Evolutionary conservation across 352 stramenopile genomes (phyloP).

Genomic region (Phytophthora idaei): DNA sequence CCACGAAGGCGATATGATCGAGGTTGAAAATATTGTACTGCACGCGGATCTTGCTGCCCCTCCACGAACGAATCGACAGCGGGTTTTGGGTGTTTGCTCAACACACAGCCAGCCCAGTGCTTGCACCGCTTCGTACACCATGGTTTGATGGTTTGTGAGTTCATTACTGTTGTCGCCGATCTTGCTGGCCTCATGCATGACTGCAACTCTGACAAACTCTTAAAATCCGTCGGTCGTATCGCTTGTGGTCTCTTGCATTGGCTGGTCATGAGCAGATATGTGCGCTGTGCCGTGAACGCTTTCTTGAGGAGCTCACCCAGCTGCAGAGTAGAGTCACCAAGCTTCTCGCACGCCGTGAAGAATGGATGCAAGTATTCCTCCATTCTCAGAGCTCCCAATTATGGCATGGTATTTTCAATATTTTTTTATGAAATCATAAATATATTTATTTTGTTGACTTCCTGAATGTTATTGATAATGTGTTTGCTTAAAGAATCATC

Average conservation of each 20-base stretch:
- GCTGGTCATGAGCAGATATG: background rate
- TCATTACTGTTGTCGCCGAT: slow-evolving; percentile 72
- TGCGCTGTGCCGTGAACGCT: background rate
- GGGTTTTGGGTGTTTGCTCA: slow-evolving; percentile 84
- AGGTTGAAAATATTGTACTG: slow-evolving; percentile 94
- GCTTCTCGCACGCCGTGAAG: background rate
- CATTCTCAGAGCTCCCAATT: background rate
- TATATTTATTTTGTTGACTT: too few relatives aligned
- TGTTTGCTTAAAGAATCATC: too few relatives aligned
- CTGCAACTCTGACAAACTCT: background rate
- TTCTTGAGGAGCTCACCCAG: background rate
- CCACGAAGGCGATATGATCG: slow-evolving; percentile 94
- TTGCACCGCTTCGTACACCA: slow-evolving; percentile 88
- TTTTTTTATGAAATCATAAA: too few relatives aligned
- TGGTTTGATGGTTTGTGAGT: slow-evolving; percentile 87
- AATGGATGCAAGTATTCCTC: background rate
- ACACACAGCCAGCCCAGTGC: slow-evolving; percentile 82
- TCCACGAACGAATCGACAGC: slow-evolving; percentile 96
- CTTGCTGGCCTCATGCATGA: background rate
- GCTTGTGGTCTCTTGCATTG: background rate
- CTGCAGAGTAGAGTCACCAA: background rate
- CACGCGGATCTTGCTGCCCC: slow-evolving; percentile 97
- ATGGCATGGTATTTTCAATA: too few relatives aligned
- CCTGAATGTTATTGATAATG: too few relatives aligned
- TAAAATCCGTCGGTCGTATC: background rate